Percentiles rank a stretch among this genome's conserved stretches.
Evolutionary conservation across 2,329 filamentous ascomycete genomes (phyloP).

Genomic region (Neofusicoccum laricinum): DNA sequence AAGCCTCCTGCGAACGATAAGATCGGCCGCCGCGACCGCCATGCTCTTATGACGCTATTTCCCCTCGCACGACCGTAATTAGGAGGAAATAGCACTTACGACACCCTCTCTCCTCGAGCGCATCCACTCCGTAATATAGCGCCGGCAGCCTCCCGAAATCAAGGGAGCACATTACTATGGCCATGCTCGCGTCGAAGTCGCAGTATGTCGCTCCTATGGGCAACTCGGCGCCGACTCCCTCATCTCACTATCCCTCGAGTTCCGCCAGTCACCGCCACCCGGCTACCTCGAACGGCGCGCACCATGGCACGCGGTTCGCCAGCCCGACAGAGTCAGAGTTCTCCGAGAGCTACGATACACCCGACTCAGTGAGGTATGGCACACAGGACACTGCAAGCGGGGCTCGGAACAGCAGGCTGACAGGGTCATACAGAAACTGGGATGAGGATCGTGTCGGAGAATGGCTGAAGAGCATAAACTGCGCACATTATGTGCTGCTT

Average conservation of each 20-base stretch:
- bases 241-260: conserved; percentile 34
- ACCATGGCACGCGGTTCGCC: conserved; percentile 57
- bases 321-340: conserved; percentile 93
- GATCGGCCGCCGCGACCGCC: conserved; percentile 4
- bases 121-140: neutral
- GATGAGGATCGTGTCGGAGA: conserved; percentile 88
- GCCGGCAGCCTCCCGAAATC: neutral
- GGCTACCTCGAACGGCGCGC: conserved; percentile 29
- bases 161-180: conserved; percentile 51
- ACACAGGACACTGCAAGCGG: neutral
- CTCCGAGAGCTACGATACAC: conserved; percentile 70
- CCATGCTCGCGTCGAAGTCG: conserved; percentile 75
- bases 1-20: neutral
- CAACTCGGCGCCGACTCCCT: conserved; percentile 27
- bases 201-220: conserved; percentile 58
- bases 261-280: conserved; percentile 36
- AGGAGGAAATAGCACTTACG: conserved; percentile 7
- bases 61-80: conserved; percentile 2
- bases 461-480: conserved; percentile 88
- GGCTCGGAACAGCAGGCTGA: conserved; percentile 19
- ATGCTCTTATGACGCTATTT: conserved; percentile 14
- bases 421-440: conserved; percentile 58
- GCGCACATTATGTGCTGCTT: conserved; percentile 85
- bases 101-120: neutral
- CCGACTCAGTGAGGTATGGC: conserved; percentile 55